A percentile compares a stretch with the other conserved stretches of the same genome.
These are phyloP conservation scores for Colletotrichum lindemuthianum DNA, from an alignment of 2,329 filamentous ascomycete genomes.

Conservation along the genomic window DNA sequence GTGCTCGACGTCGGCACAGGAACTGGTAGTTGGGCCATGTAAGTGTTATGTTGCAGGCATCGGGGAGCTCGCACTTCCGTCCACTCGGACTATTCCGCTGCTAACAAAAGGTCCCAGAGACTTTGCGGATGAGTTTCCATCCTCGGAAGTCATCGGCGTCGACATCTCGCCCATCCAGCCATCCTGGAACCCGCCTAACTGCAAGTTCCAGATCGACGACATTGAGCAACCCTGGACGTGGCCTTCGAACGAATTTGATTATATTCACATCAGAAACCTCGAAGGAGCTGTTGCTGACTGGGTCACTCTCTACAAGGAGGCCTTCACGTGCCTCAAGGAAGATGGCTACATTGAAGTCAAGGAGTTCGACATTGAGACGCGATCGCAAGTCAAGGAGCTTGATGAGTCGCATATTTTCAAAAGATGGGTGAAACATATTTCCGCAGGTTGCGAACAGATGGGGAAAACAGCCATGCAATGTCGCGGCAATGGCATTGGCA, in stretches of 20 bases:
- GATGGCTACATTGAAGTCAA: slow-evolving; percentile 53
- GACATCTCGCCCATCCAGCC: slow-evolving; percentile 69
- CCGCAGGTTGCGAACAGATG: slow-evolving; percentile 39
- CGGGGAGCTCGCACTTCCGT: too few species aligned
- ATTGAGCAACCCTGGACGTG: slow-evolving; percentile 62
- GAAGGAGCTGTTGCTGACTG: slow-evolving; percentile 63
- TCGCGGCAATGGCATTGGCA: slow-evolving; percentile 20
- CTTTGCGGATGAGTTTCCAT: slow-evolving; percentile 53
- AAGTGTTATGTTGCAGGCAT: too few species aligned
- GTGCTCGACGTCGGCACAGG: not conserved
- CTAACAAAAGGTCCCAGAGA: slow-evolving; percentile 51
- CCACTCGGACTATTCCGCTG: too few species aligned
- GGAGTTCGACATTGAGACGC: slow-evolving; percentile 38
- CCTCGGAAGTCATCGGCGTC: slow-evolving; percentile 58
- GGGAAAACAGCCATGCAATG: slow-evolving; percentile 37
- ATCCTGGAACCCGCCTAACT: slow-evolving; percentile 64
- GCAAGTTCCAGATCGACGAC: slow-evolving; percentile 69
- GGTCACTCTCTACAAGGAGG: slow-evolving; percentile 57
- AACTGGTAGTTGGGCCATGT: not conserved
- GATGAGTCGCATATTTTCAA: slow-evolving; percentile 41
- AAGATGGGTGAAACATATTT: slow-evolving; percentile 42
- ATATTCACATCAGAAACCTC: slow-evolving; percentile 65
- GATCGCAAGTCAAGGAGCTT: slow-evolving; percentile 30
- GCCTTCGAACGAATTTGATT: slow-evolving; percentile 59
- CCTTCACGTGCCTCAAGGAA: slow-evolving; percentile 58